A percentile compares a stretch with the other conserved stretches of the same genome.
Evolutionary conservation across 2,329 filamentous ascomycete species (phyloP).

Genomic region (Fusarium lateritium): DNA sequence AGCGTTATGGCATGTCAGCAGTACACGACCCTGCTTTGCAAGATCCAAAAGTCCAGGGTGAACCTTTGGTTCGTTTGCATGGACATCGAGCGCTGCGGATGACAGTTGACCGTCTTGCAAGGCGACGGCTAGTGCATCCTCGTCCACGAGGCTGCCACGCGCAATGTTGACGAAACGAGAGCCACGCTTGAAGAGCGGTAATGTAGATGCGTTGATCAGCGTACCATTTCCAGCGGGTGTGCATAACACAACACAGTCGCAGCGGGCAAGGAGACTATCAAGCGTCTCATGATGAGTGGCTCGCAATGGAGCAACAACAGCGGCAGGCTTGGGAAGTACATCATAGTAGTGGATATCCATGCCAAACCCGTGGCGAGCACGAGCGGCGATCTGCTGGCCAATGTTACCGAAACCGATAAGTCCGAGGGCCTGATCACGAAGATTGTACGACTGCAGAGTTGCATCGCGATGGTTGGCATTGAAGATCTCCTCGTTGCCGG

Average conservation of each 20-base stretch:
- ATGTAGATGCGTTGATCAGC: constrained; percentile 63
- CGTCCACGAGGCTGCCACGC: constrained; percentile 75
- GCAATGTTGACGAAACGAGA: constrained; percentile 76
- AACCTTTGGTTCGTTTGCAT: constrained; percentile 71
- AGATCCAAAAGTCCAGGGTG: constrained; percentile 62
- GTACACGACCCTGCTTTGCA: constrained; percentile 60
- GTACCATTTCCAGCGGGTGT: constrained; percentile 64
- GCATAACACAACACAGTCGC: constrained; percentile 75
- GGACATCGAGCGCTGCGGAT: constrained; percentile 74
- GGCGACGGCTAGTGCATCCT: constrained; percentile 72
- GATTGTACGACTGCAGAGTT: constrained; percentile 74
- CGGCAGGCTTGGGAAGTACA: constrained; percentile 63
- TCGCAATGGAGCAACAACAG: constrained; percentile 58
- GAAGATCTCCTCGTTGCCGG: constrained; percentile 60
- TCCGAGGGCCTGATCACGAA: constrained; percentile 72
- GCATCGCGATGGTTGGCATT: constrained; percentile 71
- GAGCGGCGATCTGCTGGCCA: constrained; percentile 72
- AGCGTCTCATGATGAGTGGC: constrained; percentile 68
- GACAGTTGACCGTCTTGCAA: constrained; percentile 66
- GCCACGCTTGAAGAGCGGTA: constrained; percentile 68
- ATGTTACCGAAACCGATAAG: constrained; percentile 80
- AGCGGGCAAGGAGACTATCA: constrained; percentile 63
- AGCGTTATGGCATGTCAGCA: constrained; percentile 78
- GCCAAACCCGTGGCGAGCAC: constrained; percentile 67
- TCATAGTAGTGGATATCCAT: constrained; percentile 79